These are phyloP conservation scores for Podospora didyma DNA, from an alignment of 495 filamentous ascomycete species.

Conservation along the genomic window DNA sequence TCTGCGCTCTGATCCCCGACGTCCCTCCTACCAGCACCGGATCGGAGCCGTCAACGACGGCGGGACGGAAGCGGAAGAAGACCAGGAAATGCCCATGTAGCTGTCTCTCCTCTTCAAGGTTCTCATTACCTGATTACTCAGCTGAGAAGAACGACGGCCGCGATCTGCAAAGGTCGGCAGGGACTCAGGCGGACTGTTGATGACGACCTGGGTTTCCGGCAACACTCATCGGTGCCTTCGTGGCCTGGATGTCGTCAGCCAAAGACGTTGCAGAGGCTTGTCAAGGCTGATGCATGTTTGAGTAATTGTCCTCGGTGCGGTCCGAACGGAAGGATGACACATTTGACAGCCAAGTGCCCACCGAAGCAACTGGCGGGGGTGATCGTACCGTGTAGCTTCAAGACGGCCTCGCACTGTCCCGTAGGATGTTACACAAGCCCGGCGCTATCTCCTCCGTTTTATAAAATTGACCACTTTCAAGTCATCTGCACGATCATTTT, in stretches of 20 bases:
- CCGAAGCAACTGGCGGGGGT: not conserved
- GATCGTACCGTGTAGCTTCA: not conserved
- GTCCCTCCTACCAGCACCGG: conserved; percentile 8
- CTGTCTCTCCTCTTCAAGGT: not conserved
- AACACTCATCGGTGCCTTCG: not conserved
- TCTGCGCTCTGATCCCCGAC: conserved; percentile 1
- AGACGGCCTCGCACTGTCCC: not conserved
- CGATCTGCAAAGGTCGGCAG: not conserved
- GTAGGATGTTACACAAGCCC: not conserved
- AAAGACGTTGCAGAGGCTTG: not conserved
- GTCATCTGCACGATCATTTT: not conserved
- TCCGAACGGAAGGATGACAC: conserved; percentile 14
- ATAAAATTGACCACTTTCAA: not conserved
- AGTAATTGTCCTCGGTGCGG: conserved; percentile 7
- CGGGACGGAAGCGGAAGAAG: not conserved
- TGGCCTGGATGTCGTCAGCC: conserved; percentile 4
- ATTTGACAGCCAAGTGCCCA: conserved; percentile 2
- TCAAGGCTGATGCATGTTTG: not conserved
- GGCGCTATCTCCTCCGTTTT: not conserved
- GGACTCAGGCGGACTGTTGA: not conserved
- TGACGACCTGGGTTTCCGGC: not conserved
- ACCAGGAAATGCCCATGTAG: not conserved
- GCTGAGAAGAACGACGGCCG: not conserved
- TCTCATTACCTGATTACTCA: not conserved
- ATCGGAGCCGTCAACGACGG: not conserved